Percentiles rank a stretch among this genome's conserved stretches.
Conservation (phyloP, 2,329 filamentous ascomycete species). For the Sporothrix dimorphospora region DNA sequence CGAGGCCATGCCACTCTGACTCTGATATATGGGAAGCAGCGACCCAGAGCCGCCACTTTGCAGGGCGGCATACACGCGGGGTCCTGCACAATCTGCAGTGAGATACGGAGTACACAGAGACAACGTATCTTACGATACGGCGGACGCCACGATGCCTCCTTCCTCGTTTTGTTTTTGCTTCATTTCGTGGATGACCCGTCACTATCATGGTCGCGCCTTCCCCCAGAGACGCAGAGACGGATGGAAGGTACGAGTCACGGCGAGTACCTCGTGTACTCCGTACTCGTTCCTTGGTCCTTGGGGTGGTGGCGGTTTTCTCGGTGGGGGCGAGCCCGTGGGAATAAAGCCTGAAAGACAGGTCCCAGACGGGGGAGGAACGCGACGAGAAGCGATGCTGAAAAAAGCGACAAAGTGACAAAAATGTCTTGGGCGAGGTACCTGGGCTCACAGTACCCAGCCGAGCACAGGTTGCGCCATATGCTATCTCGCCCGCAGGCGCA, state of each 20-base stretch:
- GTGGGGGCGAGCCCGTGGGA: constrained; percentile 18
- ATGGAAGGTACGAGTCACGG: constrained; percentile 8
- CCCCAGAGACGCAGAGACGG: not conserved
- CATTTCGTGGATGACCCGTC: not conserved
- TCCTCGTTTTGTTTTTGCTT: constrained; percentile 13
- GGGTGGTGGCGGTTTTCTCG: constrained; percentile 23
- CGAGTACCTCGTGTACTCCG: not conserved
- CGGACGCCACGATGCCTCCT: not conserved
- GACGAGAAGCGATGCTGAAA: not conserved
- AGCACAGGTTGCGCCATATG: not conserved
- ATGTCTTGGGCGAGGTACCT: constrained; percentile 16
- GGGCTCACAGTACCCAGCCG: not conserved
- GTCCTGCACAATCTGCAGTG: not conserved
- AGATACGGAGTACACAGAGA: not conserved
- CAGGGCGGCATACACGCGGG: not conserved
- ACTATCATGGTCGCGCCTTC: not conserved
- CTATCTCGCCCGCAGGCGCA: constrained; percentile 16
- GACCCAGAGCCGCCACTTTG: not conserved
- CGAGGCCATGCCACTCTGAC: not conserved
- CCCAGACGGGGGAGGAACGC: constrained; percentile 5
- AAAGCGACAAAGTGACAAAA: not conserved
- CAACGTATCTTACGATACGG: not conserved
- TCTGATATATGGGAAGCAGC: constrained; percentile 13
- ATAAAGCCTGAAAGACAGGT: constrained; percentile 2
- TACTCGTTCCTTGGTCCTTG: not conserved